phyloP scores from a whole-genome alignment of 2,329 filamentous ascomycete species.

The Colletotrichum viniferum region DNA sequence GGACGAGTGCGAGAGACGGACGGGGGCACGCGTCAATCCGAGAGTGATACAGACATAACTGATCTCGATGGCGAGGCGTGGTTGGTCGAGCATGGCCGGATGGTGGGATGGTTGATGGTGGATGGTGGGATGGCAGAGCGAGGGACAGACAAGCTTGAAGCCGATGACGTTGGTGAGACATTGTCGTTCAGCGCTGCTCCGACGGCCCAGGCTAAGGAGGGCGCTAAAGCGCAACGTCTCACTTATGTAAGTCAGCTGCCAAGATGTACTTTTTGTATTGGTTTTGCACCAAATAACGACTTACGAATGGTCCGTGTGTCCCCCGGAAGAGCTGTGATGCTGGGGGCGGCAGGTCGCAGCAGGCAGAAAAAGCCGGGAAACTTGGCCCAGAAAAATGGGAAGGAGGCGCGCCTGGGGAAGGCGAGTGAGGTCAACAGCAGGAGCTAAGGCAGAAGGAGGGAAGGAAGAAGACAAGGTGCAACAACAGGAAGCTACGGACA shows the following conservation, averaged over 20 bases:
- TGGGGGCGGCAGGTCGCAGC: neutral
- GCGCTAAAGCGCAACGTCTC: neutral
- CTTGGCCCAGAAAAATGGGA: neutral
- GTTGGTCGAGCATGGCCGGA: neutral
- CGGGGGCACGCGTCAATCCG: neutral
- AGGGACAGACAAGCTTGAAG: neutral
- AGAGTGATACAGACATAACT: neutral
- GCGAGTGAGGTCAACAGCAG: neutral
- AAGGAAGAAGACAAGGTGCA: neutral
- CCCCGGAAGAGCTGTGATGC: neutral
- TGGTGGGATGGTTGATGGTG: neutral
- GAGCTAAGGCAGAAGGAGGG: neutral
- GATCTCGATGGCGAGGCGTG: neutral
- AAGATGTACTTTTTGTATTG: neutral
- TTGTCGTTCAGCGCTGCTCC: neutral
- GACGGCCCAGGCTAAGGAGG: neutral
- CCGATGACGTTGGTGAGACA: constrained; percentile 22
- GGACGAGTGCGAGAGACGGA: neutral
- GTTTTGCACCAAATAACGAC: neutral
- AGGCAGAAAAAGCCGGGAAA: neutral
- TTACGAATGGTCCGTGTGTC: neutral
- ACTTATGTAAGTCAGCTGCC: neutral
- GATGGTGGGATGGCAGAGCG: neutral
- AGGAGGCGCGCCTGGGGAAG: neutral
- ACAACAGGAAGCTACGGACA: neutral